Evolutionary conservation across 441 rosid genomes (phyloP), one percentile per base, ranked within the genome.

Genomic region (Macaranga tanarius): DNA sequence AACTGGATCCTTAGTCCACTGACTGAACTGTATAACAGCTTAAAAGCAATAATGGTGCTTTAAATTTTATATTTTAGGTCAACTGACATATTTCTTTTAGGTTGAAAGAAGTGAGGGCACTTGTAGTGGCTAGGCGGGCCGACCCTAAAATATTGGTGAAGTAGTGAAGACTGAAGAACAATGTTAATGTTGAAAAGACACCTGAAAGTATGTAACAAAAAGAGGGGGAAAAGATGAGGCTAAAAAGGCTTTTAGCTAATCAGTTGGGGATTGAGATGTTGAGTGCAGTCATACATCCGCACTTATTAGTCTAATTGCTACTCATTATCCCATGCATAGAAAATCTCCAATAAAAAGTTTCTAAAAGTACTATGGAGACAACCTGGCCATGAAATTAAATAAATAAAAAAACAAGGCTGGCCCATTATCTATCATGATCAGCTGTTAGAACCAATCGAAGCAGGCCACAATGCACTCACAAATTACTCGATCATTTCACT

Each of bases 401-500:
- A 38, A 62, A 19, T 40, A 4, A 42, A 62, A 57, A 12, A 19
- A 58, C 17, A 45, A 9, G 38, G 16, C 5, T 64, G 62, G 75
- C 45, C 63, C 70, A 65, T 65, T 12, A 5, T 64, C 75, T 26
- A 73, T 40, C 69, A 72, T 62, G 47, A 38, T 62, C 58, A 15
- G 15, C 17, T 48, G 52, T 22, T 50, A 62, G 34, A 42, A 7
- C 63, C 63, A 11, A n/a, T 26, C 4, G 23, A 63, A 2, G 45
- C 26, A 45, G 2, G 34, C 65, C 58, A 72, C 34, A 42, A 61
- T 31, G 62, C 52, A 55, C 61, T 11, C 9, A 5, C 23, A 4
- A 20, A 54, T 50, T 20, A 22, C 34, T 26, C 28, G 5, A 62
- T 72, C 31, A 7, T 62, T 13, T 28, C 48, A n/a, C 60, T 50